Conservation (phyloP, 371 early-diverging fungal species). For the Lichtheimia corymbifera region DNA sequence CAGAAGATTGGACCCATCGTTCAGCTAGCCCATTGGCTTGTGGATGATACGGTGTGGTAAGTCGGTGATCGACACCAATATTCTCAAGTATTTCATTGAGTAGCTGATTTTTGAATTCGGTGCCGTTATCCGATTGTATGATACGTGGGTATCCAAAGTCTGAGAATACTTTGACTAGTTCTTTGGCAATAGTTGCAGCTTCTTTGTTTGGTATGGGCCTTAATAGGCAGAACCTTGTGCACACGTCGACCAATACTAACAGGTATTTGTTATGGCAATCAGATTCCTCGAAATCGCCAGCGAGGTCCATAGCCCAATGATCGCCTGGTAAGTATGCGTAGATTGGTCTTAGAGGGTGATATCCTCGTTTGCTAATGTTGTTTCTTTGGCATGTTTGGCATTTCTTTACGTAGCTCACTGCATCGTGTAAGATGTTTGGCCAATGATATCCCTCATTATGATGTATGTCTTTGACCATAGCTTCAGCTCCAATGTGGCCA, state of each 20-base stretch:
- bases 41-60: constrained; percentile 6
- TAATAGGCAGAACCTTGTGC: constrained; percentile 23
- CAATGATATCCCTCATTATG: constrained; percentile 9
- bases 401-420: constrained; percentile 1
- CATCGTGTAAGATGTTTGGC: constrained; percentile 18
- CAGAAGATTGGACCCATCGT: constrained; percentile 14
- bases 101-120: constrained; percentile 19
- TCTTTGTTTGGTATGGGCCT: constrained; percentile 18
- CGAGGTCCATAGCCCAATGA: constrained; percentile 15
- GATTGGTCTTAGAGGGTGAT: constrained; percentile 22
- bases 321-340: constrained; percentile 9
- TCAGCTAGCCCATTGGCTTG: background rate
- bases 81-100: constrained; percentile 7
- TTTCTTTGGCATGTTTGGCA: constrained; percentile 19
- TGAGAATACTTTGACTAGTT: constrained; percentile 16
- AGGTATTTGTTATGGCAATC: constrained; percentile 13
- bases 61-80: constrained; percentile 3
- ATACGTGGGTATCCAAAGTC: constrained; percentile 21
- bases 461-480: constrained; percentile 11
- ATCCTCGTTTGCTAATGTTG: constrained; percentile 14
- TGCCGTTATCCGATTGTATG: constrained; percentile 26
- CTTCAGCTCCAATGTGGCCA: constrained; percentile 25
- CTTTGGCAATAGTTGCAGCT: constrained; percentile 10
- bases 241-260: constrained; percentile 23
- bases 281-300: constrained; percentile 21